Evolutionary conservation across 257 asterid genomes (phyloP).

Genomic region (Jaltomata sinuosa): DNA sequence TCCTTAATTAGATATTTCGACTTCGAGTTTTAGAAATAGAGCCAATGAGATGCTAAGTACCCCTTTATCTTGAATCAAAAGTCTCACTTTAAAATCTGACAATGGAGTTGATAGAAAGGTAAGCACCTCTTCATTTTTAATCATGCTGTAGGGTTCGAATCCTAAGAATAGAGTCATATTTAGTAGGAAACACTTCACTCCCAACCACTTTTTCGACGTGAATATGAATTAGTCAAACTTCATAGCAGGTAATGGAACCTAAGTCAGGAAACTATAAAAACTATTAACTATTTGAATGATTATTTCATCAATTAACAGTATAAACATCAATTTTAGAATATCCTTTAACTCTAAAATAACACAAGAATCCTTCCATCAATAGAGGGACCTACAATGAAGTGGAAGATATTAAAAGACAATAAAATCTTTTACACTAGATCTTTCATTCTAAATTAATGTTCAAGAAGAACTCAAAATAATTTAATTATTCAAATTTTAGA

Average conservation of each 20-base stretch:
- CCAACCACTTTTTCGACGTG: rapidly evolving
- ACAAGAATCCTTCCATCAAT: background rate
- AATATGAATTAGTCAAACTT: background rate
- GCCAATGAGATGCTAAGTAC: background rate
- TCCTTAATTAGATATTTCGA: background rate
- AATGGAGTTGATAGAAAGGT: background rate
- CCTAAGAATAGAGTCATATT: background rate
- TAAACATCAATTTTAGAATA: background rate
- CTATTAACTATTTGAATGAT: background rate
- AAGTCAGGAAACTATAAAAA: background rate
- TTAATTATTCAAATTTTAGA: background rate
- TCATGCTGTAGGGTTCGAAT: background rate
- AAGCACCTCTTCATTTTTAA: background rate
- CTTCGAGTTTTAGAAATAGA: background rate
- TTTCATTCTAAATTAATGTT: background rate
- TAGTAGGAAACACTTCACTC: background rate
- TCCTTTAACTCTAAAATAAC: background rate
- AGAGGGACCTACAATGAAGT: background rate
- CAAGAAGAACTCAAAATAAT: background rate
- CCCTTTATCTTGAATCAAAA: background rate
- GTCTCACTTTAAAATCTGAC: no score
- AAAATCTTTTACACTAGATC: background rate
- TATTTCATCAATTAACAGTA: background rate
- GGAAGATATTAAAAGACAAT: background rate
- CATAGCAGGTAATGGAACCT: background rate